Base-by-base conservation (phyloP, 78 protist species). In the Guillardia theta region DNA sequence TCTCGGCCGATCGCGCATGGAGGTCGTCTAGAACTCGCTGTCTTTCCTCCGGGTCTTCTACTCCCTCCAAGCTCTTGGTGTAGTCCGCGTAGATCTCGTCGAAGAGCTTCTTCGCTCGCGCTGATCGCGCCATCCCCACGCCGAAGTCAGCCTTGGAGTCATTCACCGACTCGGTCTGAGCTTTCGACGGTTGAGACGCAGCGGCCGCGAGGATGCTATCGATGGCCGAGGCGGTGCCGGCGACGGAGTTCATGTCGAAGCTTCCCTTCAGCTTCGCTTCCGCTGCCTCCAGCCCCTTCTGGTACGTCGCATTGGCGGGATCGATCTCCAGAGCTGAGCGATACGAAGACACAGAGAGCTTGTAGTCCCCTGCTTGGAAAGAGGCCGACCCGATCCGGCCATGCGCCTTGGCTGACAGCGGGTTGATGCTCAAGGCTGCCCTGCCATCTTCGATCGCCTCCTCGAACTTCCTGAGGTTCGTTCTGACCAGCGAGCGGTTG, bases 81-180 rank as follows among this genome's bases (percentile, higher is more conserved):
- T 78, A 78, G 48, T 78, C 90, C 43, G 43, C 90, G 53, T 78
- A 44, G 48, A 78, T 36, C 90, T 78, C 90, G 48, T 78, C 24
- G 90, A 78, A 78, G 1, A 78, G 90, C 45, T 37, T n/a, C 90
- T 24, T 78, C n/a, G 90, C 90, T 4, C 39, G 18, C 90, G 48
- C 48, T 0, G 90, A 78, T 2, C 90, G 45, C 33, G 50, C 90
- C 53, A 78, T 37, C 43, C 90, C 90, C 19, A 78, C 39, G 12
- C 50, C 48, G 53, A 78, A 44, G 48, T 78, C 90, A 10, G 39
- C 90, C 53, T 30, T 18, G 24, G n/a, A 6, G 90, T 78, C 90
- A 0, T 78, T 19, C 53, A 78, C 90, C 53, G 18, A n/a, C 18
- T 10, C 48, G 5, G 83, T 33, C 83, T 64, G 12, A 24, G 78